Percentiles rank a stretch among this genome's conserved stretches.
These are phyloP conservation scores for Podospora conica DNA, from an alignment of 495 filamentous ascomycete species.

Conservation along the genomic window DNA sequence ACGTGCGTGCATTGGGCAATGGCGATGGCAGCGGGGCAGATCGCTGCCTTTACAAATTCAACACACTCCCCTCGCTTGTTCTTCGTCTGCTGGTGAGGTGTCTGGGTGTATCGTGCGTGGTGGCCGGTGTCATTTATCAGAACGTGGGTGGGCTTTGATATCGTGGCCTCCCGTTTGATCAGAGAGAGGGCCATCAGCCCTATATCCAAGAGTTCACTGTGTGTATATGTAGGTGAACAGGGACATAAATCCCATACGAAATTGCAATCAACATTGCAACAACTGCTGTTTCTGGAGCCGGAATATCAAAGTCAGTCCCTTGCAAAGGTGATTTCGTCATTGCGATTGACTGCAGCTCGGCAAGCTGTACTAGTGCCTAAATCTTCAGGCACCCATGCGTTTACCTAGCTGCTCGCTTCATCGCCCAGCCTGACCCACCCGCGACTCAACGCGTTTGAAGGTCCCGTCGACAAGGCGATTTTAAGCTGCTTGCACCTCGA, in stretches of 20 bases:
- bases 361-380: slow-evolving; percentile 6
- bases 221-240: too few relatives aligned
- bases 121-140: too few relatives aligned
- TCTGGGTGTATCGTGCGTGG: too few relatives aligned
- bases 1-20: neutral
- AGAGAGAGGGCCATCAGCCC: neutral
- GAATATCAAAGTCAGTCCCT: neutral
- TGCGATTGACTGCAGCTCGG: neutral
- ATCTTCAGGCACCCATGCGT: neutral
- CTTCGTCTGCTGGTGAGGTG: neutral
- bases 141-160: too few relatives aligned
- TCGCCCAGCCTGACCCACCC: neutral
- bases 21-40: neutral
- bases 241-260: too few relatives aligned
- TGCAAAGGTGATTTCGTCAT: neutral
- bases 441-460: neutral
- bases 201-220: too few relatives aligned
- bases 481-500: neutral
- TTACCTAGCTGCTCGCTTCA: neutral
- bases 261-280: neutral
- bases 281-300: neutral
- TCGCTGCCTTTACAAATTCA: neutral
- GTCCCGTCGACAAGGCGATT: neutral
- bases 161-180: neutral
- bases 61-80: neutral